Conservation (phyloP, 805 yeast genomes). For the Wickerhamomyces tratensis region DNA sequence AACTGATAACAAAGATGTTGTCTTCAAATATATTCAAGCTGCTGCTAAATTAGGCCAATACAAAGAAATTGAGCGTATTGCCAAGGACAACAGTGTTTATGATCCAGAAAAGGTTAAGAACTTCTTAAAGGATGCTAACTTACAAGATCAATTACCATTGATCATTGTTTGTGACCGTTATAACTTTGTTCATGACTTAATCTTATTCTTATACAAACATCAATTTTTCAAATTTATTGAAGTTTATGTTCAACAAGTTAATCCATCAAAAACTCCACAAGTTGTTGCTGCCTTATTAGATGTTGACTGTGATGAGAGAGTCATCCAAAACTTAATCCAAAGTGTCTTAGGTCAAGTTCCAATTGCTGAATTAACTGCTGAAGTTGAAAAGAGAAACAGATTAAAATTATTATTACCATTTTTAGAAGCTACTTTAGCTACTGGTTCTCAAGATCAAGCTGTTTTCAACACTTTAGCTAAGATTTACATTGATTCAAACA, state of each 20-base stretch:
- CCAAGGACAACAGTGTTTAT: conserved; percentile 87
- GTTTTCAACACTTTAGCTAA: conserved; percentile 93
- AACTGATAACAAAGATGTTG: conserved; percentile 91
- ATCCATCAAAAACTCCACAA: conserved; percentile 92
- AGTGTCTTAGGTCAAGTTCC: conserved; percentile 95
- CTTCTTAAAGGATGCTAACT: conserved; percentile 86
- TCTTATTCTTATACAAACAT: conserved; percentile 88
- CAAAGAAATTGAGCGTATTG: conserved; percentile 93
- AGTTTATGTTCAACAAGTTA: conserved; percentile 95
- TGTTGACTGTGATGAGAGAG: conserved; percentile 92
- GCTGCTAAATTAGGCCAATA: conserved; percentile 86
- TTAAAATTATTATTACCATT: conserved; percentile 87
- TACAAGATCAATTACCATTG: conserved; percentile 93
- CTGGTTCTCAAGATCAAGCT: conserved; percentile 84
- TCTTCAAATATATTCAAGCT: conserved; percentile 89
- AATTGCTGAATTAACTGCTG: conserved; percentile 76
- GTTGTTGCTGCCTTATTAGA: conserved; percentile 94
- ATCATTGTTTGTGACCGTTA: conserved; percentile 94
- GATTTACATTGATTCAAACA: conserved; percentile 95
- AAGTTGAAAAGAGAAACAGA: conserved; percentile 95
- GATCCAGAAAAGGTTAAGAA: conserved; percentile 97
- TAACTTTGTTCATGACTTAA: conserved; percentile 85
- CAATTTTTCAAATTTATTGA: conserved; percentile 95
- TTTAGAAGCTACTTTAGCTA: conserved; percentile 77
- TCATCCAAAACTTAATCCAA: conserved; percentile 69